Evolutionary conservation across 2,329 filamentous ascomycete genomes (phyloP).

Genomic region (Rhinocladiella similis): DNA sequence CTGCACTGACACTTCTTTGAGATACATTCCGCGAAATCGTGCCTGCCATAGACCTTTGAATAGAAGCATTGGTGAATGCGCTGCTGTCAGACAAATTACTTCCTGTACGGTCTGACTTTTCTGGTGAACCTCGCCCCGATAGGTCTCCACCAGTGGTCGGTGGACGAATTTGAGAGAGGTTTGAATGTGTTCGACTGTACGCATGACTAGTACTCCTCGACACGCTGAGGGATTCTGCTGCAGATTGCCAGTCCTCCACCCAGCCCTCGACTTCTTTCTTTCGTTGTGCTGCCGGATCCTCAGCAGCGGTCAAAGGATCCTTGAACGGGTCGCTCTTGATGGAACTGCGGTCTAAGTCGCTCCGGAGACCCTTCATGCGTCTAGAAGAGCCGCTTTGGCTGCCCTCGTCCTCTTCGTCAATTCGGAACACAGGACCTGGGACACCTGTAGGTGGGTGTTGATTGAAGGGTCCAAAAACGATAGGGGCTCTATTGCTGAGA

Average conservation of each 20-base stretch:
- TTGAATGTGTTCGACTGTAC: slow-evolving; percentile 28
- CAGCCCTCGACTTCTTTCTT: slow-evolving; percentile 30
- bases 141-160: slow-evolving; percentile 23
- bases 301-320: slow-evolving; percentile 16
- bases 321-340: slow-evolving; percentile 27
- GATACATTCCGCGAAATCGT: slow-evolving; percentile 28
- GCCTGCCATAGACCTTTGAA: slow-evolving; percentile 39
- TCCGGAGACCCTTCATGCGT: slow-evolving; percentile 7
- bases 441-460: slow-evolving; percentile 18
- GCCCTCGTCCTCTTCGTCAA: slow-evolving; percentile 30
- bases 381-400: slow-evolving; percentile 26
- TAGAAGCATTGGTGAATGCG: slow-evolving; percentile 18
- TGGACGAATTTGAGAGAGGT: slow-evolving; percentile 26
- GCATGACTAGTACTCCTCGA: slow-evolving; percentile 29
- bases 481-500: slow-evolving; percentile 41
- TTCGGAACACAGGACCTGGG: slow-evolving; percentile 26
- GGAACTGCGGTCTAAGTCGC: slow-evolving; percentile 9
- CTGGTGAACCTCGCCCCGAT: slow-evolving; percentile 33
- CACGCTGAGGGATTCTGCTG: slow-evolving; percentile 28
- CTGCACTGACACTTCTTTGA: slow-evolving; percentile 27
- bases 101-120: slow-evolving; percentile 54
- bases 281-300: slow-evolving; percentile 23
- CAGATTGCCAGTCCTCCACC: slow-evolving; percentile 32
- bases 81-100: slow-evolving; percentile 59
- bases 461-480: slow-evolving; percentile 12